These are phyloP conservation scores for Panicum virgatum DNA, from an alignment of 202 grass and related monocot genomes.

Conservation along the genomic window DNA sequence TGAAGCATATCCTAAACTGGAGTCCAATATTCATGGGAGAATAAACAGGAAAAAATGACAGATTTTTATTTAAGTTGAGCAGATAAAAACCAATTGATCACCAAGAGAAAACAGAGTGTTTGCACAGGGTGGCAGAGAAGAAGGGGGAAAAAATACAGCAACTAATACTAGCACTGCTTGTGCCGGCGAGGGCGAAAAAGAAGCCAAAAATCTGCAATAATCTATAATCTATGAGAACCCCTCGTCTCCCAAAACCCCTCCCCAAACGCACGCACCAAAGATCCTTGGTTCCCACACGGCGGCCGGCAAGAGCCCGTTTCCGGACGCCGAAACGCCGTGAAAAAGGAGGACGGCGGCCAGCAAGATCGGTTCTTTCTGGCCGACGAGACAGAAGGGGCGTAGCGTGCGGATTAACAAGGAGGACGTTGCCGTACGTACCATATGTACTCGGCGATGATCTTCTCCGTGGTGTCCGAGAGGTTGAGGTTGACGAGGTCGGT, in stretches of 20 bases:
- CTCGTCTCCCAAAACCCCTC: neutral
- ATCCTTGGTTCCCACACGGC: neutral
- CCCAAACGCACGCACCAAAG: neutral
- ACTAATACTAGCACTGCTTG: neutral
- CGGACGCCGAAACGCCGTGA: neutral
- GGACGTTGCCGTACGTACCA: constrained; percentile 65
- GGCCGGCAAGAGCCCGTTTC: neutral
- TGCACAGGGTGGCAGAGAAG: neutral
- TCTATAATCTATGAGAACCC: neutral
- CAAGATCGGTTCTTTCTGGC: constrained; percentile 8
- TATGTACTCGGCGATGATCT: constrained; percentile 99
- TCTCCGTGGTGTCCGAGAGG: constrained; percentile 75
- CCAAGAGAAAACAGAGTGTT: neutral
- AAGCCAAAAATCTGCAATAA: constrained; percentile 12
- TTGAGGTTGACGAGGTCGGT: constrained; percentile 89
- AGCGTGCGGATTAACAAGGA: neutral
- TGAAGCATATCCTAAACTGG: constrained; percentile 12
- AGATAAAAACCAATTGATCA: neutral
- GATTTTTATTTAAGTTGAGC: neutral
- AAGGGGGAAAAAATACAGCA: neutral
- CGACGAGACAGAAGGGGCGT: neutral
- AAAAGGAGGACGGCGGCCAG: neutral
- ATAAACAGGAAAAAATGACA: neutral
- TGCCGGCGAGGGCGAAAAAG: neutral
- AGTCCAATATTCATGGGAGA: neutral